A percentile compares a stretch with the other conserved stretches of the same genome.
Conservation (phyloP, 441 rosid genomes). For the Theobroma grandiflorum region DNA sequence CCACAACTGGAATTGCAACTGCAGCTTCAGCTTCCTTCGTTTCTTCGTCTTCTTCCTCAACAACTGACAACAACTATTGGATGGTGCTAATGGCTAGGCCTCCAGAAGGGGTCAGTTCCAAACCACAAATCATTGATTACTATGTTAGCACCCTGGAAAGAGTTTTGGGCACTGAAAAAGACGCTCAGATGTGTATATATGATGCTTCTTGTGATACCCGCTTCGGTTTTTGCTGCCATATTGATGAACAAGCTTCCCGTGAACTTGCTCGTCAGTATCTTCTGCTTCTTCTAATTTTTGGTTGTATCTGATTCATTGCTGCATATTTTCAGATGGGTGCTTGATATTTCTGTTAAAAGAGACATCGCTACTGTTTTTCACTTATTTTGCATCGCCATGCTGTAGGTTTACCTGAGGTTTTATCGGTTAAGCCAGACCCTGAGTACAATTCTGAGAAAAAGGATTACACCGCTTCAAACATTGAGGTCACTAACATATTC, state of each 20-base stretch:
- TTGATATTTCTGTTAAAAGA: background rate
- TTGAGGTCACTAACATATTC: conserved; percentile 20
- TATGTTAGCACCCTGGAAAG: conserved; percentile 56
- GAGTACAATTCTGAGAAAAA: conserved; percentile 53
- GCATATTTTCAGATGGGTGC: background rate
- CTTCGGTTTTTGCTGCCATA: conserved; percentile 80
- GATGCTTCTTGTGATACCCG: conserved; percentile 61
- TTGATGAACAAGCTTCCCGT: conserved; percentile 65
- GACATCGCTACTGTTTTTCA: background rate
- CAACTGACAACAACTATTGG: conserved; percentile 50
- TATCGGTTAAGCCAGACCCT: conserved; percentile 70
- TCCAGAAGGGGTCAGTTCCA: conserved; percentile 53
- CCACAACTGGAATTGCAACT: conserved; percentile 30
- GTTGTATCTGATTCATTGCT: background rate
- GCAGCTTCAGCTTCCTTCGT: conserved; percentile 31
- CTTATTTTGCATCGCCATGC: conserved; percentile 5
- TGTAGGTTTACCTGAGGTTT: conserved; percentile 74
- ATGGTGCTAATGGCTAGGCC: conserved; percentile 70
- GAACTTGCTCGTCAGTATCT: conserved; percentile 60
- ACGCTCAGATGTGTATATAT: conserved; percentile 82
- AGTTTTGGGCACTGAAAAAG: conserved; percentile 68
- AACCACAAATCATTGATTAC: conserved; percentile 62
- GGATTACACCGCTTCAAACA: conserved; percentile 42
- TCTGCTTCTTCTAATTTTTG: background rate
- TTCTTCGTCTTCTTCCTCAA: conserved; percentile 25